Conservation (phyloP, 192 early-diverging fungal species). For the Dispira simplex region DNA sequence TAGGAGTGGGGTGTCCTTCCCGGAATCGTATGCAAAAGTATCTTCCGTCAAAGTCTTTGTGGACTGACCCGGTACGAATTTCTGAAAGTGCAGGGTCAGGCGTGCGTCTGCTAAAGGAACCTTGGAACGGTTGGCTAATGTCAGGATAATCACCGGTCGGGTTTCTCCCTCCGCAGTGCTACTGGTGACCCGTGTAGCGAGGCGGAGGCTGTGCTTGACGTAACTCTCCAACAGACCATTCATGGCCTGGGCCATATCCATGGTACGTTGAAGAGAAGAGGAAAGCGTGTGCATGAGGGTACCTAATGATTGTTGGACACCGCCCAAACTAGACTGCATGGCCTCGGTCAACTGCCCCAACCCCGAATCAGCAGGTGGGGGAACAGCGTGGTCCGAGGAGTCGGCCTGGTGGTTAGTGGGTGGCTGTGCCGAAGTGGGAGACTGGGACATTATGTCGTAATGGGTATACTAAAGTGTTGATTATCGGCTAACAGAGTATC, state of each 20-base stretch:
- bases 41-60: neutral
- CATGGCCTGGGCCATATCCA: slow-evolving; percentile 10
- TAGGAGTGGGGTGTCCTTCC: neutral
- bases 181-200: neutral
- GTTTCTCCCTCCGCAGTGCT: neutral
- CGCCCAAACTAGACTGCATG: slow-evolving; percentile 5
- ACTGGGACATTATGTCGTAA: neutral
- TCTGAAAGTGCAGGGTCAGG: neutral
- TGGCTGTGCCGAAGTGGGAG: neutral
- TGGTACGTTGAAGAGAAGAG: slow-evolving; percentile 5
- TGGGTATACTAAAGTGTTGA: neutral
- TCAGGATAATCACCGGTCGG: neutral
- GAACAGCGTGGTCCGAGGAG: no score
- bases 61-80: neutral
- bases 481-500: neutral
- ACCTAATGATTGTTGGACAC: slow-evolving; percentile 1
- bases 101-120: neutral
- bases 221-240: slow-evolving; percentile 9
- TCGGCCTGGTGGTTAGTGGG: neutral
- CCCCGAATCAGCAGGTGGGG: neutral
- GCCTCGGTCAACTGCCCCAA: slow-evolving; percentile 4
- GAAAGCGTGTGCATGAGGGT: slow-evolving; percentile 6
- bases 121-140: slow-evolving; percentile 3
- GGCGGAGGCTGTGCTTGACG: slow-evolving; percentile 1
- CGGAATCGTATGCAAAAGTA: neutral